Conservation (phyloP, 2,329 filamentous ascomycete genomes). For the Nothomitra cinnamomea region DNA sequence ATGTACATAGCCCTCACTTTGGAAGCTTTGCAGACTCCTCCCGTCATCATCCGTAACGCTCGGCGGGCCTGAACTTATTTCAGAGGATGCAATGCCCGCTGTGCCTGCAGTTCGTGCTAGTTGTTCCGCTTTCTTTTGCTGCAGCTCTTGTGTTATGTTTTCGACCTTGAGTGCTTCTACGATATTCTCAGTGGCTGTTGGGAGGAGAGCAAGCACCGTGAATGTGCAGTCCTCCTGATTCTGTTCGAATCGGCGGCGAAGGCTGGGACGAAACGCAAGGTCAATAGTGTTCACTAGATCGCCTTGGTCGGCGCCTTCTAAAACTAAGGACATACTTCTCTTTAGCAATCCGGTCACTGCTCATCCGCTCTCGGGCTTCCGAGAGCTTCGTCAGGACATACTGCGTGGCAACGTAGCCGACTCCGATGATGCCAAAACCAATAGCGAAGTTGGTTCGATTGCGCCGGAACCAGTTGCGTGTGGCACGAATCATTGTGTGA, state of each 20-base stretch:
- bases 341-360: constrained; percentile 83
- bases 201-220: constrained; percentile 87
- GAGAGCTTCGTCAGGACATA: constrained; percentile 85
- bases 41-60: constrained; percentile 72
- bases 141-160: constrained; percentile 79
- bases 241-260: constrained; percentile 91
- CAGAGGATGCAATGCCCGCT: constrained; percentile 30
- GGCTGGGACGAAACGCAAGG: constrained; percentile 31
- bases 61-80: constrained; percentile 37
- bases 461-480: constrained; percentile 79
- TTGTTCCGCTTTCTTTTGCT: constrained; percentile 74
- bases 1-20: constrained; percentile 70
- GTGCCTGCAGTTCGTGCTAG: constrained; percentile 39
- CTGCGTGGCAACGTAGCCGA: constrained; percentile 79
- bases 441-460: constrained; percentile 83
- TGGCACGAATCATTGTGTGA: constrained; percentile 45
- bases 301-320: constrained; percentile 1
- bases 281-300: constrained; percentile 3
- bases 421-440: constrained; percentile 72
- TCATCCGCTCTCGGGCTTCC: constrained; percentile 91
- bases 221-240: constrained; percentile 99
- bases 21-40: constrained; percentile 56
- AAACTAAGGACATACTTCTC: constrained; percentile 60
- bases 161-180: constrained; percentile 80
- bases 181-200: constrained; percentile 80